Conservation (phyloP, 73 alveolate genomes). For the Blepharisma japonicum region DNA sequence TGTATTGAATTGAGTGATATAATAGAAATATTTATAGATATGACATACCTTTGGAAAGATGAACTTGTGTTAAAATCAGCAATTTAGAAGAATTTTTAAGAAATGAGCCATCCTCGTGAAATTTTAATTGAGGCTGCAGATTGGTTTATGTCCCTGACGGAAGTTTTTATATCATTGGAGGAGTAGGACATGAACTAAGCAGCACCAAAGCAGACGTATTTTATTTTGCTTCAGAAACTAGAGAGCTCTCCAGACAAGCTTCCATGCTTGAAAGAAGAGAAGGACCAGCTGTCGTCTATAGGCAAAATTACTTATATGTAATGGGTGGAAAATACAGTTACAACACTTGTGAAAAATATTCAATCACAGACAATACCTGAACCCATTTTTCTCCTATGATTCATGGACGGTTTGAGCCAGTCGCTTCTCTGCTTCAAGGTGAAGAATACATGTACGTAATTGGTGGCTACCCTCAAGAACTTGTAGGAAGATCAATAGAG, state of each 20-base stretch:
- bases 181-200: constrained; percentile 1
- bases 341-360: constrained; percentile 9
- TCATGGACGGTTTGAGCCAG: constrained; percentile 15
- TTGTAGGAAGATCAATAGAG: constrained; percentile 15
- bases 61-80: neutral
- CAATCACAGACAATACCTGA: neutral
- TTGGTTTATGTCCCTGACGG: constrained; percentile 4
- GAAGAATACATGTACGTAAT: neutral
- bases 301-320: neutral
- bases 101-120: neutral
- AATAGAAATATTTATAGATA: constrained; percentile 1
- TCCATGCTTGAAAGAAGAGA: constrained; percentile 22
- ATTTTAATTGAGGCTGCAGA: constrained; percentile 22
- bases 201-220: neutral
- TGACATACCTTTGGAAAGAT: constrained; percentile 16
- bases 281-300: neutral
- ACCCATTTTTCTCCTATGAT: neutral
- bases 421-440: neutral
- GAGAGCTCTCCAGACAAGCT: neutral
- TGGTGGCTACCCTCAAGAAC: constrained; percentile 15
- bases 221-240: neutral
- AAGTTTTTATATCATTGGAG: constrained; percentile 8
- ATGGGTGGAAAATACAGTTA: constrained; percentile 21
- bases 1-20: neutral
- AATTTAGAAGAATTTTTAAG: neutral